Conservation (phyloP, 331 rosid genomes). For the Erythrophleum ivorense region DNA sequence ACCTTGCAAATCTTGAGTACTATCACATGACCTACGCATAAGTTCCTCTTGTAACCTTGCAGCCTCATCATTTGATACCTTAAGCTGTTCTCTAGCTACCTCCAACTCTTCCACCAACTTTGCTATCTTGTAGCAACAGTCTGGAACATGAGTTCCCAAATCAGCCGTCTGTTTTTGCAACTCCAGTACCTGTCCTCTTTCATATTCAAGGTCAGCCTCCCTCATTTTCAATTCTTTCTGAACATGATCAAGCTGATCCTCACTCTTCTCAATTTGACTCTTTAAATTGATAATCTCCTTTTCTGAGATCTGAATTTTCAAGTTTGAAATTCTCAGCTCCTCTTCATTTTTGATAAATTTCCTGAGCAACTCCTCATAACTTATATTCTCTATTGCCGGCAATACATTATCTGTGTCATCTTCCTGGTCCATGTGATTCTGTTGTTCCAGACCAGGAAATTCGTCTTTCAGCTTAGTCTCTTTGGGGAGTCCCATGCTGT, state of each 20-base stretch:
- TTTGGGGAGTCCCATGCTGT: conserved; percentile 40
- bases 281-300: conserved; percentile 42
- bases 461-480: conserved; percentile 51
- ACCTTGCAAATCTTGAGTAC: conserved; percentile 44
- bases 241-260: conserved; percentile 44
- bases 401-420: conserved; percentile 39
- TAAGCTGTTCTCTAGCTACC: conserved; percentile 47
- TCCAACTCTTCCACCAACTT: conserved; percentile 57
- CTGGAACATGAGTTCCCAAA: conserved; percentile 53
- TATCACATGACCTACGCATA: conserved; percentile 28
- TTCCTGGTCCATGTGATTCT: conserved; percentile 31
- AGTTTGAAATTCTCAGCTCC: conserved; percentile 49
- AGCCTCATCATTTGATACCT: conserved; percentile 53
- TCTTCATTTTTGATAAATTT: conserved; percentile 47
- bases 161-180: conserved; percentile 51
- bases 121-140: conserved; percentile 46
- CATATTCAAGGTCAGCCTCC: conserved; percentile 56
- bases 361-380: conserved; percentile 49
- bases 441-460: conserved; percentile 49
- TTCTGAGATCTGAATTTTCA: conserved; percentile 54
- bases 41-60: conserved; percentile 54
- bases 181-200: conserved; percentile 49
- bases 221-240: conserved; percentile 43
- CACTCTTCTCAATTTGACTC: conserved; percentile 44
- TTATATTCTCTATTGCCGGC: conserved; percentile 33